Evolutionary conservation across 495 filamentous ascomycete genomes (phyloP), one percentile per base, ranked within the genome.

Genomic region (Evernia prunastri): DNA sequence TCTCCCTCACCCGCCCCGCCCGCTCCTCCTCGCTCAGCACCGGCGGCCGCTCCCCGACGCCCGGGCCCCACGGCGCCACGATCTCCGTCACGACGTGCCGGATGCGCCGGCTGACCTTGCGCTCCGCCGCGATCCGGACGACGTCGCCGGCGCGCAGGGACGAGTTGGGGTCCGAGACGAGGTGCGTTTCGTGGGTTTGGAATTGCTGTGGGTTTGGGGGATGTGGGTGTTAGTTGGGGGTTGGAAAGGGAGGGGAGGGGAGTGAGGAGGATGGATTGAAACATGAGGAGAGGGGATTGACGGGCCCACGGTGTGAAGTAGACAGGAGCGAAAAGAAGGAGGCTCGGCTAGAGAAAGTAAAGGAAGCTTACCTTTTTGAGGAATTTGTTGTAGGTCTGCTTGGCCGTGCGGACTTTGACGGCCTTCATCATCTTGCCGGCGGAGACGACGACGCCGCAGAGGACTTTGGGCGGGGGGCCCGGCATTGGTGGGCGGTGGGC

Each of bases 131-230:
- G 68, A 90, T 85, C 68, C 80, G 78, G 6, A 91, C 82, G 3
- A 90, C 80, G 73, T 91, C 88, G 70, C 88, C 88, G 39, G 76
- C 73, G 49, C 83, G 81, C 58, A 88, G 76, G 20, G 86, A 87
- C 74, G 80, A 80, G 71, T 72, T 73, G n/a, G 87, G 88, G 76
- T 91, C 88, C 76, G 87, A 84, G 56, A 89, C 87, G 40, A 89
- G 81, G 72, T 76, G 63, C 40, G 66, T 67, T 29, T 69, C 62
- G 64, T 70, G 62, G 60, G 60, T 61, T 33, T 68, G 64, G 69
- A 77, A 81, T 63, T 77, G 71, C 79, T 80, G 67, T 56, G 17
- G 40, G 33, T 15, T n/a, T n/a, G n/a, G n/a, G n/a, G n/a, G n/a
- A n/a, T n/a, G n/a, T n/a, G n/a, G n/a, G n/a, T n/a, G n/a, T n/a